Percentiles rank a stretch among this genome's conserved stretches.
Evolutionary conservation across 495 filamentous ascomycete species (phyloP).

Genomic region (Apiosordaria backusii): DNA sequence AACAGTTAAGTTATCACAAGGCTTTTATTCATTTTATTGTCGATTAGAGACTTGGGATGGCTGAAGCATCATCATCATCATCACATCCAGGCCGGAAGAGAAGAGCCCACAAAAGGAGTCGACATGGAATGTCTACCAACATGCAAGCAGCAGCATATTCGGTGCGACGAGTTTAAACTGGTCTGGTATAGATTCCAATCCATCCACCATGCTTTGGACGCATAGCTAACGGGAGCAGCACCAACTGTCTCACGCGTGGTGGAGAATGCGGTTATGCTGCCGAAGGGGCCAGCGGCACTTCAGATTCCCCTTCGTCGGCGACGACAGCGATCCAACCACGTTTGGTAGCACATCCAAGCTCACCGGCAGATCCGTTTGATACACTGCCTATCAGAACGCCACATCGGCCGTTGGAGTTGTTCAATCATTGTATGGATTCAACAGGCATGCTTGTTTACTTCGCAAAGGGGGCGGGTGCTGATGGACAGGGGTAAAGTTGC

Average conservation of each 20-base stretch:
- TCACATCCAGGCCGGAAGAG: conserved; percentile 20
- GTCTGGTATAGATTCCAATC: conserved; percentile 57
- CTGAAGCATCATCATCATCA: not conserved
- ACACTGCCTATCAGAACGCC: conserved; percentile 23
- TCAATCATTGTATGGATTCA: conserved; percentile 23
- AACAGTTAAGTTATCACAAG: not conserved
- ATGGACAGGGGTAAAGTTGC: conserved; percentile 7
- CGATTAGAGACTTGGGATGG: not conserved
- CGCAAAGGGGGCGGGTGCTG: not conserved
- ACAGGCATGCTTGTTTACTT: not conserved
- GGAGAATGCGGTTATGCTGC: conserved; percentile 32
- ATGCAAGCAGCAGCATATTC: conserved; percentile 75
- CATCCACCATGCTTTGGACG: not conserved
- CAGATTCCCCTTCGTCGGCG: not conserved
- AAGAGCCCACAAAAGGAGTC: conserved; percentile 34
- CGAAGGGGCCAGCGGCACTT: not conserved
- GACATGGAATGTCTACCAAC: conserved; percentile 75
- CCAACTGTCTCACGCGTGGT: conserved; percentile 35
- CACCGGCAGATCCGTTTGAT: conserved; percentile 24
- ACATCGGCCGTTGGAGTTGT: conserved; percentile 24
- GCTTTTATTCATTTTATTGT: not conserved
- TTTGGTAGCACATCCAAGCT: conserved; percentile 3
- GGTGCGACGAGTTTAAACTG: conserved; percentile 73
- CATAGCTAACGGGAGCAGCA: conserved; percentile 18
- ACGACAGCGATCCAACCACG: not conserved